Base-by-base conservation (phyloP, 202 grass and related monocot genomes). In the Dendrocalamus latiflorus region DNA sequence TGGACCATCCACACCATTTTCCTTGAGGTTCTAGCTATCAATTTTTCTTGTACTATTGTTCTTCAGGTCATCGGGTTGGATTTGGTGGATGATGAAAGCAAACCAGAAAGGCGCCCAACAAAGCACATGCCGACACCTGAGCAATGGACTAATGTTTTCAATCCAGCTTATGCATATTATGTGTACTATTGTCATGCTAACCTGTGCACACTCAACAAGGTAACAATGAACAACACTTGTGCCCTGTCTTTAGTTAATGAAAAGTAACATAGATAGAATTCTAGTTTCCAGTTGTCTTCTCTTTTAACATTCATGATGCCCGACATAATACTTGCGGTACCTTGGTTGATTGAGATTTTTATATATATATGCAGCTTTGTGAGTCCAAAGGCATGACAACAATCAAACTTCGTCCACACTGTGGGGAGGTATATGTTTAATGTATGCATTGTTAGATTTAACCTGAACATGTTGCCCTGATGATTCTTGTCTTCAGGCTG, bases 31-130 rank as follows among this genome's bases (percentile, higher is more conserved):
- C 7, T 38, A 72, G 33, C 56, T 13, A 50, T 39, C n/a, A 25
- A 39, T 43, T 24, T 65, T 36, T 81, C 13, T 25, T 67, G 36
- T 76, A 17, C 63, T 89, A 54, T 80, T 67, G 1, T 83, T 79
- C 57, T 80, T 89, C 88, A 97, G 94, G 90, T 97, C 42, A 92
- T 97, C 37, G 94, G 94, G 37, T 88, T 97, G 67, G 94, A 97
- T 91, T 92, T 97, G 88, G 94, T 97, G 81, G 94, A 97, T 88
- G 94, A 97, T 93, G 94, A 97, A 90, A 97, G 94, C 83, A 97
- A 97, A 91, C 92, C 94, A 58, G 94, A 97, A 87, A 97, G 94
- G 44, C 88, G 90, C 25, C 91, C 94, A 73, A 97, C 92, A 58
- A 97, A 97, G 66, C 94, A 97, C 72, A 97, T 97, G 94, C 94